Evolutionary conservation across 768 basidiomycete species (phyloP).

Genomic region (Dioszegia hungarica): DNA sequence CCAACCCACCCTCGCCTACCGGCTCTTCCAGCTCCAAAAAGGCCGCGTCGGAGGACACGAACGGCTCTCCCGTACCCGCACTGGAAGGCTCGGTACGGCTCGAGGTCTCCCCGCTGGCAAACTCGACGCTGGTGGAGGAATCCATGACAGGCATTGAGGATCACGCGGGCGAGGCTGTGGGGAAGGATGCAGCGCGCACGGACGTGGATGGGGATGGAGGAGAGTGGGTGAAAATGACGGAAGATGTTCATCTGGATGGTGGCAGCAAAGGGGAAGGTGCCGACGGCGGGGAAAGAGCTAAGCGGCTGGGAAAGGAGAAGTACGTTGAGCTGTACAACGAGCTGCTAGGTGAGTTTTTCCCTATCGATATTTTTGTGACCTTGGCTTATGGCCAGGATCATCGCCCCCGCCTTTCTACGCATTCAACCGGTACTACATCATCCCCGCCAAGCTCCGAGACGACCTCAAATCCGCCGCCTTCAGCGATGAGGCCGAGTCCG

Average conservation of each 20-base stretch:
- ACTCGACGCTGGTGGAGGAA: neutral
- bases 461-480: conserved; percentile 24
- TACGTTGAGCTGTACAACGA: conserved; percentile 26
- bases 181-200: neutral
- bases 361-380: neutral
- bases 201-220: conserved; percentile 17
- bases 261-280: conserved; percentile 3
- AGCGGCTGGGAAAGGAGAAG: conserved; percentile 8
- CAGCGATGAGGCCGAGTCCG: neutral
- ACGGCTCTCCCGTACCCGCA: conserved; percentile 1
- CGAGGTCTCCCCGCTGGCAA: neutral
- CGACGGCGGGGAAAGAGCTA: neutral
- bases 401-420: conserved; percentile 24
- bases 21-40: conserved; percentile 64
- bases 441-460: conserved; percentile 16
- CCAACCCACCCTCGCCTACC: conserved; percentile 33
- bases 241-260: conserved; percentile 28
- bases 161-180: conserved; percentile 11
- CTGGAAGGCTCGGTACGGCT: neutral
- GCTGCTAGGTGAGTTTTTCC: conserved; percentile 17
- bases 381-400: neutral
- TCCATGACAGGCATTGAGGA: neutral
- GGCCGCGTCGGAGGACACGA: conserved; percentile 64
- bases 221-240: conserved; percentile 31
- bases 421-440: conserved; percentile 25